Percentiles rank a stretch among this genome's conserved stretches.
phyloP scores from a whole-genome alignment of 192 early-diverging fungal species.

The Linnemannia zychae region DNA sequence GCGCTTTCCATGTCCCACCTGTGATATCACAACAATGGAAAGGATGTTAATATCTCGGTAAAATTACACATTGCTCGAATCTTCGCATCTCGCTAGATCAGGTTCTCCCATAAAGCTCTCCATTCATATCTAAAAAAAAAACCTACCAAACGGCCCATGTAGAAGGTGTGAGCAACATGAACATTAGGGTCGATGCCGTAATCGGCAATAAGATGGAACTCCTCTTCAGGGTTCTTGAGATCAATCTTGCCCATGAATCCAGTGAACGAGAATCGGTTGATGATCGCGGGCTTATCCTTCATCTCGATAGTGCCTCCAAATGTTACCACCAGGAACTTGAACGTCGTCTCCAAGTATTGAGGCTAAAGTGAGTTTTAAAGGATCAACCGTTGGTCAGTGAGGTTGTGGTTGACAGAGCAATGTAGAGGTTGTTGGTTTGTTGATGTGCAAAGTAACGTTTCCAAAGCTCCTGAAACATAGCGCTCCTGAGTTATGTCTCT shows the following conservation, averaged over 20 bases:
- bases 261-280: slow-evolving; percentile 90
- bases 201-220: slow-evolving; percentile 85
- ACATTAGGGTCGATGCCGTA: slow-evolving; percentile 70
- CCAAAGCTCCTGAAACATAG: too few relatives aligned
- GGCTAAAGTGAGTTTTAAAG: slow-evolving; percentile 42
- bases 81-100: neutral
- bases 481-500: neutral
- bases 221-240: slow-evolving; percentile 82
- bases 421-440: neutral
- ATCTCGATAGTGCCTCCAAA: slow-evolving; percentile 82
- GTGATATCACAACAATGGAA: neutral
- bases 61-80: neutral
- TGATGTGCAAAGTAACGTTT: neutral
- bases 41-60: neutral
- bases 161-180: slow-evolving; percentile 60
- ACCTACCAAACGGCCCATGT: slow-evolving; percentile 78
- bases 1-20: slow-evolving; percentile 79
- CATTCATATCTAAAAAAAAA: neutral
- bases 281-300: slow-evolving; percentile 82
- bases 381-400: too few relatives aligned
- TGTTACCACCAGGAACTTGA: slow-evolving; percentile 82
- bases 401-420: too few relatives aligned
- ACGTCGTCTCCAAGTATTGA: slow-evolving; percentile 68
- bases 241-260: slow-evolving; percentile 86
- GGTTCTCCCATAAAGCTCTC: neutral